phyloP scores from a whole-genome alignment of 208 protist genomes.

The Leishmania mexicana region DNA sequence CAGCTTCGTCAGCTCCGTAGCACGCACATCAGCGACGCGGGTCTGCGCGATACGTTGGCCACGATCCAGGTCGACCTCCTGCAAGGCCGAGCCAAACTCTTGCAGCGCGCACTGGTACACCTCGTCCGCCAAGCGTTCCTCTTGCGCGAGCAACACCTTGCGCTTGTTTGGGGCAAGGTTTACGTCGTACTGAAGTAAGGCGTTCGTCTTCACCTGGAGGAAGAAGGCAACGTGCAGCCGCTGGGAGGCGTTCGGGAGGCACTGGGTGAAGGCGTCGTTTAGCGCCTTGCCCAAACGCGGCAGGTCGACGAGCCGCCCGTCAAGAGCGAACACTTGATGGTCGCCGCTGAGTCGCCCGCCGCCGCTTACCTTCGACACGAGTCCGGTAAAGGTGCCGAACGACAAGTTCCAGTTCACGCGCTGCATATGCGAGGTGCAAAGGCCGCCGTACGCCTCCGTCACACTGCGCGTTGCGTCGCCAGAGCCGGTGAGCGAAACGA shows the following conservation, averaged over 20 bases:
- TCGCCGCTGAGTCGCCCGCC: constrained; percentile 61
- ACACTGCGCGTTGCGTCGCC: constrained; percentile 59
- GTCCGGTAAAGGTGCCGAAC: constrained; percentile 62
- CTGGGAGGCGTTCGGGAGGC: constrained; percentile 74
- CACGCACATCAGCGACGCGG: constrained; percentile 35
- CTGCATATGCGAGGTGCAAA: constrained; percentile 54
- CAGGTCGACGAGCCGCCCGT: constrained; percentile 84
- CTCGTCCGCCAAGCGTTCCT: constrained; percentile 46
- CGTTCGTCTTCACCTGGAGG: constrained; percentile 48
- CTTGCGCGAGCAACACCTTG: constrained; percentile 60
- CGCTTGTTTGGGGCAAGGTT: constrained; percentile 84
- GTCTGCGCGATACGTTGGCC: constrained; percentile 43
- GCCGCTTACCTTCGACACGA: constrained; percentile 58
- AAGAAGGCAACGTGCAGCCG: constrained; percentile 75
- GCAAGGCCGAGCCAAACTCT: constrained; percentile 44
- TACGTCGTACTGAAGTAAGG: constrained; percentile 68
- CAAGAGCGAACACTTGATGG: constrained; percentile 77
- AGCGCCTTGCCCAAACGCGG: constrained; percentile 68
- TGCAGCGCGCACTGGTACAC: constrained; percentile 46
- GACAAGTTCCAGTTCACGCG: constrained; percentile 61
- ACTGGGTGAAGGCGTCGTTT: constrained; percentile 74
- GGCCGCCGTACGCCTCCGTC: constrained; percentile 84
- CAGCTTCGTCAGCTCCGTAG: constrained; percentile 36
- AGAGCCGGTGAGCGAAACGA: constrained; percentile 78
- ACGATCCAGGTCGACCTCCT: constrained; percentile 43